Evolutionary conservation across 2,329 filamentous ascomycete genomes (phyloP).

Genomic region (Cytospora mali): DNA sequence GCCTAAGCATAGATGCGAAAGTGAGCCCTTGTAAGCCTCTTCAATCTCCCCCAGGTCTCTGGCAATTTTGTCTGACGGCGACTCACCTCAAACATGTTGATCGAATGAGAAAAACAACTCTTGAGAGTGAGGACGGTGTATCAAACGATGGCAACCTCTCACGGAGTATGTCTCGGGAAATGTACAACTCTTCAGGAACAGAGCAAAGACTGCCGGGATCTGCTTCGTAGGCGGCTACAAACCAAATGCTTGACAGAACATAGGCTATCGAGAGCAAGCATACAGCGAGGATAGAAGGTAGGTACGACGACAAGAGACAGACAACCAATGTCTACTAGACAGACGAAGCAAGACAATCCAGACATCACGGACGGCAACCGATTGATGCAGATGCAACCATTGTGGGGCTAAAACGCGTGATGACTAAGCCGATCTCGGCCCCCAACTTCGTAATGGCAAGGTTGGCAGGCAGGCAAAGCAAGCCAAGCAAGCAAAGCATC

Average conservation of each 20-base stretch:
- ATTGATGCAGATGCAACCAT: not conserved
- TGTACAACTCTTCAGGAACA: not conserved
- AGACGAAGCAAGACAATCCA: too few species aligned
- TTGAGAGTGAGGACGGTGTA: not conserved
- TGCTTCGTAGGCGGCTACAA: not conserved
- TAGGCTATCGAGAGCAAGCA: not conserved
- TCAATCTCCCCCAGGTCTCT: not conserved
- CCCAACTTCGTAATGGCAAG: not conserved
- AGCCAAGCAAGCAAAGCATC: conserved; percentile 5
- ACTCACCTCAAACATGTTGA: conserved; percentile 27
- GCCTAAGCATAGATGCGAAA: conserved; percentile 33
- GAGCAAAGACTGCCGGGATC: not conserved
- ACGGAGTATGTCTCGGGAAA: not conserved
- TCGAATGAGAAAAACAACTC: not conserved
- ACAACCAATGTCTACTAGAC: too few species aligned
- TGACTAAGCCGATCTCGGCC: conserved; percentile 15
- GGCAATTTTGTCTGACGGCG: too few species aligned
- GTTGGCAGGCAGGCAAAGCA: conserved; percentile 1
- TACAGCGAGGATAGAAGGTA: not conserved
- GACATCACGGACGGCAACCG: not conserved
- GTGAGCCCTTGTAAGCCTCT: not conserved
- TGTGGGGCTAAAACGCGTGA: not conserved
- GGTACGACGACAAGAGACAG: not conserved
- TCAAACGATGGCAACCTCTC: not conserved
- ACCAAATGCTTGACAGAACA: not conserved